A percentile compares a stretch with the other conserved stretches of the same genome.
Evolutionary conservation across 2,329 filamentous ascomycete species (phyloP).

Genomic region (Fusarium mexicanum): DNA sequence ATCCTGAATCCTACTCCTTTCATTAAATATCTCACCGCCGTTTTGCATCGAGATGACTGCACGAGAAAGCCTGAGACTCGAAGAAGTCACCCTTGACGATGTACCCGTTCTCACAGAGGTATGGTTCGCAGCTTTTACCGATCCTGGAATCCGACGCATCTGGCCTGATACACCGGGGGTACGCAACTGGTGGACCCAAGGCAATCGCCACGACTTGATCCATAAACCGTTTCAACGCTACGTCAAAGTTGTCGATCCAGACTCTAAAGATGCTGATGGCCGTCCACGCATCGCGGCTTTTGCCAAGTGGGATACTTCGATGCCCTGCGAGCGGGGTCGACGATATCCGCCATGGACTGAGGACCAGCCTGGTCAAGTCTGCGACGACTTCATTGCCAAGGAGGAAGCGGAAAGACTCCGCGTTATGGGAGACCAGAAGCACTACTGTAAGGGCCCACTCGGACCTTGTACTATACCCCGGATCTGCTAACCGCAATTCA

Average conservation of each 20-base stretch:
- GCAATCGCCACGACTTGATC: conserved; percentile 19
- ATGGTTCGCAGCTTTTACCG: conserved; percentile 32
- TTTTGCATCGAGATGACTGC: not conserved
- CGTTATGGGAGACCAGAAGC: conserved; percentile 26
- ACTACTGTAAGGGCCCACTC: conserved; percentile 21
- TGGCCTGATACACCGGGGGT: conserved; percentile 34
- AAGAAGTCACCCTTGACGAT: conserved; percentile 14
- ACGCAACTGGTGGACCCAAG: conserved; percentile 31
- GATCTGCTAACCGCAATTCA: not conserved
- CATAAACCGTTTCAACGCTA: conserved; percentile 33
- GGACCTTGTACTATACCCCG: too few species aligned
- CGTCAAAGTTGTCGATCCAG: conserved; percentile 28
- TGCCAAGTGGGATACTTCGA: conserved; percentile 32
- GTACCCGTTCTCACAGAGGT: conserved; percentile 16
- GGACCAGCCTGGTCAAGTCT: conserved; percentile 24
- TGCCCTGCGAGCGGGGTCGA: conserved; percentile 20
- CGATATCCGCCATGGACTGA: conserved; percentile 29
- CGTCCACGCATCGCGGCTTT: conserved; percentile 25
- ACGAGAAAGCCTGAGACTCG: not conserved
- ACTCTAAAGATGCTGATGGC: conserved; percentile 6
- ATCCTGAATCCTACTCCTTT: not conserved
- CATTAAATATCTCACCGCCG: not conserved
- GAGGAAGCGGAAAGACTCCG: conserved; percentile 22
- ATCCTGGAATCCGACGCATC: conserved; percentile 11
- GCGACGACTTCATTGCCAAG: conserved; percentile 23